These are phyloP conservation scores for Pichia sorboxylosa DNA, from an alignment of 1,139 yeast genomes.

Conservation along the genomic window DNA sequence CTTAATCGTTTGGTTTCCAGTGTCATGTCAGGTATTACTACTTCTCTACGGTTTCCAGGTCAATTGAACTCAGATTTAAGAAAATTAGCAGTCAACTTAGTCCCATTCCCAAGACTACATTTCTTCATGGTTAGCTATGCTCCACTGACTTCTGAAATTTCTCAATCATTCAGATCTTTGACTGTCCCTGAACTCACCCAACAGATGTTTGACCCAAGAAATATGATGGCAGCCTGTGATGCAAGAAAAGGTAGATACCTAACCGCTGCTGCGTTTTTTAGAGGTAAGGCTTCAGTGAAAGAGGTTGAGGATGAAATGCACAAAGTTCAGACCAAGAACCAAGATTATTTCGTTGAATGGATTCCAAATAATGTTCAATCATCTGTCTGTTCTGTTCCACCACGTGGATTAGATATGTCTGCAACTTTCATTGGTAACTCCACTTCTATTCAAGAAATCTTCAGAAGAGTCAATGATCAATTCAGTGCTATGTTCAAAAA, in stretches of 20 bases:
- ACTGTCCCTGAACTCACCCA: conserved; percentile 87
- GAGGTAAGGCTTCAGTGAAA: conserved; percentile 85
- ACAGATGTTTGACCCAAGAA: conserved; percentile 83
- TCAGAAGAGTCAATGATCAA: conserved; percentile 82
- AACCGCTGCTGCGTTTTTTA: conserved; percentile 89
- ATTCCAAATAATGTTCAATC: conserved; percentile 94
- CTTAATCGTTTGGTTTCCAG: conserved; percentile 73
- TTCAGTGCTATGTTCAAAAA: conserved; percentile 87
- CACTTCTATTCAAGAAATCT: conserved; percentile 82
- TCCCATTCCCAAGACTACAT: conserved; percentile 90
- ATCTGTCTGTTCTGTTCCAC: conserved; percentile 84
- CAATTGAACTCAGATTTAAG: conserved; percentile 86
- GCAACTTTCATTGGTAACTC: conserved; percentile 91
- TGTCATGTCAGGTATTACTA: conserved; percentile 88
- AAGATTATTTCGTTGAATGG: conserved; percentile 86
- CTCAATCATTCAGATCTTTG: conserved; percentile 72
- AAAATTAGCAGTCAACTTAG: conserved; percentile 84
- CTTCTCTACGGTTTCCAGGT: conserved; percentile 87
- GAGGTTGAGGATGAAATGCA: conserved; percentile 92
- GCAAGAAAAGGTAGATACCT: conserved; percentile 84
- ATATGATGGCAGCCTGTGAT: conserved; percentile 93
- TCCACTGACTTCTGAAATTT: conserved; percentile 70
- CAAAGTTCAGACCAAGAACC: conserved; percentile 71
- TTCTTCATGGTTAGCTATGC: conserved; percentile 94
- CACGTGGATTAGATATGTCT: conserved; percentile 74